Evolutionary conservation across 2,329 filamentous ascomycete species (phyloP).

Genomic region (Penicillium sp.): DNA sequence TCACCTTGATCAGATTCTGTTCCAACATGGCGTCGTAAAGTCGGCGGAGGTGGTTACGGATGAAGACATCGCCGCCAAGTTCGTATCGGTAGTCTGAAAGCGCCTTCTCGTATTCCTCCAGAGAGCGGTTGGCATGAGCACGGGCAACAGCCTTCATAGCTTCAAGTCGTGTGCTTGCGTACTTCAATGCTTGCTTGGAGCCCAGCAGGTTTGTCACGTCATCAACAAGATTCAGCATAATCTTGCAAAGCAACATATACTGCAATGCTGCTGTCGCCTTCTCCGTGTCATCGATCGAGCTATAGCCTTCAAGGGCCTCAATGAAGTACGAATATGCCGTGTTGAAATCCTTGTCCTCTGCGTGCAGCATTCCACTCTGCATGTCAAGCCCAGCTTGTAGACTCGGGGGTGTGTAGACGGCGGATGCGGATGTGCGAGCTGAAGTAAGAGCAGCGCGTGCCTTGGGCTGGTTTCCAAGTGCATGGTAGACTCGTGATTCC

Average conservation of each 20-base stretch:
- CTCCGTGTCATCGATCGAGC: slow-evolving; percentile 78
- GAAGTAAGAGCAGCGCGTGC: slow-evolving; percentile 91
- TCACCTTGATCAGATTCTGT: slow-evolving; percentile 99
- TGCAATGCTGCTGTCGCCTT: slow-evolving; percentile 96
- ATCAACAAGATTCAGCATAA: slow-evolving; percentile 96
- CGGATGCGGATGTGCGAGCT: slow-evolving; percentile 89
- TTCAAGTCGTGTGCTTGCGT: slow-evolving; percentile 91
- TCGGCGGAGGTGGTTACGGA: slow-evolving; percentile 90
- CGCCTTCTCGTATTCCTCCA: slow-evolving; percentile 95
- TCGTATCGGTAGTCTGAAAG: slow-evolving; percentile 88
- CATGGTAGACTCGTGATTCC: slow-evolving; percentile 95
- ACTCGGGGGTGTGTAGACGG: slow-evolving; percentile 92
- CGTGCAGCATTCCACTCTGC: slow-evolving; percentile 98
- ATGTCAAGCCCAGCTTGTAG: slow-evolving; percentile 96
- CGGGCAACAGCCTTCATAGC: slow-evolving; percentile 98
- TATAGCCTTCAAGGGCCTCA: slow-evolving; percentile 95
- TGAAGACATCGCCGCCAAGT: slow-evolving; percentile 90
- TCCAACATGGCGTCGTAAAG: slow-evolving; percentile 98
- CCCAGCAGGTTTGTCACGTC: slow-evolving; percentile 94
- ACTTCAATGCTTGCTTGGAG: slow-evolving; percentile 94
- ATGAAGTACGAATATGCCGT: slow-evolving; percentile 99
- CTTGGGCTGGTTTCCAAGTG: slow-evolving; percentile 93
- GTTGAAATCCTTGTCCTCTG: slow-evolving; percentile 98
- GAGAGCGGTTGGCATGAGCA: slow-evolving; percentile 88
- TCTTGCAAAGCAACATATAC: slow-evolving; percentile 99